Evolutionary conservation across 768 basidiomycete genomes (phyloP).

Genomic region (Lactarius sp.): DNA sequence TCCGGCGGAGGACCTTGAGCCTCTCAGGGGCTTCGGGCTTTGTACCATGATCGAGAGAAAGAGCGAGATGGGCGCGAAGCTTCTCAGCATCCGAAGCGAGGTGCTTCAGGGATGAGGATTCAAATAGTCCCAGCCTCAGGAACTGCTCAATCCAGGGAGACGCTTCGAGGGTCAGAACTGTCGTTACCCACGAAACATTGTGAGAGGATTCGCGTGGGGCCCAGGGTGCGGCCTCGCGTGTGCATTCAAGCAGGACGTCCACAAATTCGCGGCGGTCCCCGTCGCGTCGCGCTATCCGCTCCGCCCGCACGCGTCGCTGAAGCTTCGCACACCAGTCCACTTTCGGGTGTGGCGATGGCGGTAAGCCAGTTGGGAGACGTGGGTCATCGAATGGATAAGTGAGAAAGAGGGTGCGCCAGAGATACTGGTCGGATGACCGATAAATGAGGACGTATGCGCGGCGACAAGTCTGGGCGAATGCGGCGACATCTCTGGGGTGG

Average conservation of each 20-base stretch:
- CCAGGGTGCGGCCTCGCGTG: constrained; percentile 10
- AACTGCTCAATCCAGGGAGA: constrained; percentile 21
- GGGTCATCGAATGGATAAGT: constrained; percentile 60
- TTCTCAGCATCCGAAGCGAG: constrained; percentile 36
- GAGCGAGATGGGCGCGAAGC: constrained; percentile 43
- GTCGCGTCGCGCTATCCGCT: constrained; percentile 14
- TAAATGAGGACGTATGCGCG: constrained; percentile 47
- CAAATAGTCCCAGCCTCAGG: constrained; percentile 37
- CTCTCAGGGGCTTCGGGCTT: constrained; percentile 26
- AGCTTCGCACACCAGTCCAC: constrained; percentile 20
- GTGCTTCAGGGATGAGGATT: constrained; percentile 30
- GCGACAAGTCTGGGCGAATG: constrained; percentile 53
- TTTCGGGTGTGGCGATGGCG: neutral
- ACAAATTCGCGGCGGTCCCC: constrained; percentile 20
- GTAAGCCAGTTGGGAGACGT: constrained; percentile 29
- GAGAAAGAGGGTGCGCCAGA: constrained; percentile 68
- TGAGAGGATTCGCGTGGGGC: constrained; percentile 1
- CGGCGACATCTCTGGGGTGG: constrained; percentile 52
- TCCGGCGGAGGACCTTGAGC: constrained; percentile 36
- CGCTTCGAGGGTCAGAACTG: neutral
- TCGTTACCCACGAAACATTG: constrained; percentile 16
- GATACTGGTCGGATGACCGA: constrained; percentile 46
- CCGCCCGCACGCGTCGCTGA: constrained; percentile 21
- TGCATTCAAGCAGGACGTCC: constrained; percentile 17
- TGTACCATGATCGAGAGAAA: constrained; percentile 37